These are phyloP conservation scores for Diaporthe citriasiana DNA, from an alignment of 2,329 filamentous ascomycete genomes.

Conservation along the genomic window DNA sequence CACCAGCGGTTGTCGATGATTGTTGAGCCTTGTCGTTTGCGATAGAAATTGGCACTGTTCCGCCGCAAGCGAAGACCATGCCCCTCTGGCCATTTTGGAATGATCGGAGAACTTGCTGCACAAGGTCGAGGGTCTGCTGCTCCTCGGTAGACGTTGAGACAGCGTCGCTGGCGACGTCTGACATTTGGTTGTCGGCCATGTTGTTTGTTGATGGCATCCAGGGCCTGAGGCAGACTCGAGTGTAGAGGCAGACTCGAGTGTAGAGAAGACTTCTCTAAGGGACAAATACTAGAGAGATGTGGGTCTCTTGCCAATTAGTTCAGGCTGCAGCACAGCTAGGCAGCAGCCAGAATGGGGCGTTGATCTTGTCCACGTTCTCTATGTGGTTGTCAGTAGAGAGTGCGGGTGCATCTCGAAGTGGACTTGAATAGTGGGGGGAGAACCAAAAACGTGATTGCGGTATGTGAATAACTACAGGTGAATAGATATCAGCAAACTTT, in stretches of 20 bases:
- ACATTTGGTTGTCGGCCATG: not conserved
- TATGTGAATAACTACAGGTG: no score
- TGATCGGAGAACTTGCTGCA: not conserved
- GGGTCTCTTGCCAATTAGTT: not conserved
- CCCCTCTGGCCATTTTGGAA: not conserved
- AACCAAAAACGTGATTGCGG: not conserved
- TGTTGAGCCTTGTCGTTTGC: not conserved
- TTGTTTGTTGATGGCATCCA: not conserved
- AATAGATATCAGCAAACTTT: no score
- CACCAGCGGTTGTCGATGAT: no score
- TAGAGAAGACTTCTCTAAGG: no score
- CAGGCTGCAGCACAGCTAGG: not conserved
- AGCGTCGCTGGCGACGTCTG: not conserved
- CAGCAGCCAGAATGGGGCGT: not conserved
- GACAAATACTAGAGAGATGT: not conserved
- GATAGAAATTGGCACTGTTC: not conserved
- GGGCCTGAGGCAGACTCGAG: not conserved
- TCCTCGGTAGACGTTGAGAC: not conserved
- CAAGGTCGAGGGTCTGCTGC: not conserved
- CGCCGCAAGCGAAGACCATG: conserved; percentile 3
- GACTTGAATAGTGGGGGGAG: not conserved
- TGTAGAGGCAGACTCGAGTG: not conserved
- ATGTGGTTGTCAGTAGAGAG: not conserved
- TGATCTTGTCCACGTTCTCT: not conserved
- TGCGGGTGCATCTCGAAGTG: not conserved